Percentiles rank a stretch among this genome's conserved stretches.
phyloP scores from a whole-genome alignment of 768 basidiomycete species.

The Serendipita vermifera region DNA sequence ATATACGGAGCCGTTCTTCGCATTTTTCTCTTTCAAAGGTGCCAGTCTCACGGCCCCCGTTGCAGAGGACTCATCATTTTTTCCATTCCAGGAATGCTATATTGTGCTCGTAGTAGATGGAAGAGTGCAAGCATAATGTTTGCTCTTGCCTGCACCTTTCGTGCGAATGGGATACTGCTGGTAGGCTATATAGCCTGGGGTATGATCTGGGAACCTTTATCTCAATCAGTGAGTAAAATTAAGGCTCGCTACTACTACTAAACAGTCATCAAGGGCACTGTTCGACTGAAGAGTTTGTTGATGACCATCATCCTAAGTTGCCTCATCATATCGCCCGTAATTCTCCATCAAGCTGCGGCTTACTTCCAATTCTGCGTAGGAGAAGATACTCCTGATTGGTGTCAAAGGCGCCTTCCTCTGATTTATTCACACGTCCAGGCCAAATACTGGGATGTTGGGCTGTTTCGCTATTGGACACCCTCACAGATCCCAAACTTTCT shows the following conservation, averaged over 20 bases:
- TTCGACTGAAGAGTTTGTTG: constrained; percentile 24
- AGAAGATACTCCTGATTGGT: constrained; percentile 43
- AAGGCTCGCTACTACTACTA: constrained; percentile 13
- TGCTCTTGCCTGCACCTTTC: constrained; percentile 47
- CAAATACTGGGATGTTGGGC: constrained; percentile 77
- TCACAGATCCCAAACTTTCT: constrained; percentile 82
- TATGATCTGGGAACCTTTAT: constrained; percentile 41
- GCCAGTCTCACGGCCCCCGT: constrained; percentile 16
- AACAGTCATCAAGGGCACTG: constrained; percentile 19
- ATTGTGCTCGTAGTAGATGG: constrained; percentile 39
- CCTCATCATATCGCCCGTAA: constrained; percentile 50
- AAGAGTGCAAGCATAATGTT: constrained; percentile 46
- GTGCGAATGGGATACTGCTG: constrained; percentile 67
- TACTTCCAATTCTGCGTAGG: constrained; percentile 52
- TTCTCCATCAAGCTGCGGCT: constrained; percentile 54
- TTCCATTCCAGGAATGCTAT: constrained; percentile 44
- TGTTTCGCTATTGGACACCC: constrained; percentile 74
- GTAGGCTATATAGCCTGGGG: constrained; percentile 73
- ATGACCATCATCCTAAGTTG: constrained; percentile 32
- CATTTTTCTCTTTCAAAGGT: constrained; percentile 66
- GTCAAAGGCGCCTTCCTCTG: constrained; percentile 42
- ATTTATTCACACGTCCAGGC: constrained; percentile 74
- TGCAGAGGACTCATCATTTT: neutral
- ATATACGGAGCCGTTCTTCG: constrained; percentile 80
- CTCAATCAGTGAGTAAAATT: constrained; percentile 19